Evolutionary conservation across 2,329 filamentous ascomycete species (phyloP), one percentile per base, ranked within the genome.

Genomic region (Chaetomiaceae sp.): DNA sequence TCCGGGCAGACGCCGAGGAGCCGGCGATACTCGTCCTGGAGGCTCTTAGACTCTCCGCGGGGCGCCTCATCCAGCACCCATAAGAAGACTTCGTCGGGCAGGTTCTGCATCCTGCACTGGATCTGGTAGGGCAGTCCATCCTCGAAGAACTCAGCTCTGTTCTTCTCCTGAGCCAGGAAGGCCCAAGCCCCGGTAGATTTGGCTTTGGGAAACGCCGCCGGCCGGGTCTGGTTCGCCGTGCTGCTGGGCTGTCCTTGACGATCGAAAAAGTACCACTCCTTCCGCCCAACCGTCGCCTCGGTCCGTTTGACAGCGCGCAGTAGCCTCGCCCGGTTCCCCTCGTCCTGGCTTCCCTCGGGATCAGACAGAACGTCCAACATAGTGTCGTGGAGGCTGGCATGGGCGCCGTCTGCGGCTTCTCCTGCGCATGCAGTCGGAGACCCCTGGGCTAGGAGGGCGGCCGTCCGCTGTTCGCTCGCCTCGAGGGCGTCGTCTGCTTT

Each of bases 41-140:
- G 66, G 40, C 80, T 74, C 38, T 75, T 71, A 29, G 78, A 77
- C 37, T 71, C 69, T 61, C 88, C 83, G 2, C 72, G 65, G 51
- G 78, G 80, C 20, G 84, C 71, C 69, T 84, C 78, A 46, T 80
- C 70, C 6, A 87, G 64, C 3, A 89, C 72, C 87, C 88, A 91
- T 15, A 77, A 62, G 46, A 89, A 76, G 1, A 90, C 64, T 51
- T 85, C 78, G 55, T 88, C 81, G 0, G 87, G 82, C 12, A 90
- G 65, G 3, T 65, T 59, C 12, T 68, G 66, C 36, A 71, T 71
- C 53, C 68, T 68, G 4, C 66, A 63, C 15, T 80, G 69, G 14
- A 85, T 71, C 40, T 80, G 76, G 51, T 80, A 76, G 1, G 84
- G 75, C 52, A 87, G 70, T 1, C 87, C 86, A 19, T 81, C 83